Base-by-base conservation (phyloP, 2,329 filamentous ascomycete species). In the Pyrenochaeta sp. region DNA sequence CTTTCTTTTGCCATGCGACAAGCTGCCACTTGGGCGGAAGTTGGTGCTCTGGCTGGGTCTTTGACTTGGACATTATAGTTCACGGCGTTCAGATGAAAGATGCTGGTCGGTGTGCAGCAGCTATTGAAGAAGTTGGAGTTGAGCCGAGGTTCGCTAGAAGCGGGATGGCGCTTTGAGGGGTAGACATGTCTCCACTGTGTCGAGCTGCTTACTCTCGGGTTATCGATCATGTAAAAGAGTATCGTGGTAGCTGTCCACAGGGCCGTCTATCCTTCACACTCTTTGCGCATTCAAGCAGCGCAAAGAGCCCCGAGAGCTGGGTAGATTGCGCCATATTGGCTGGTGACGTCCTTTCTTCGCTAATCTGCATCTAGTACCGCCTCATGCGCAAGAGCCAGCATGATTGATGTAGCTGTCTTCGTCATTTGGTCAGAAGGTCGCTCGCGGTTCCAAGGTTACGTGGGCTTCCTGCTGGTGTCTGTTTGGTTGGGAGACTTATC, bases 1-100 rank as follows among this genome's bases (percentile, higher is more conserved):
- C 73, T 59, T 80, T 77, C 65, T 83, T 83, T 56, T 74, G 76
- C 54, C 65, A 68, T 15, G 80, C 72, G 9, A 82, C 76, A 9
- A 71, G 62, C 59, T 78, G 69, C 80, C 80, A 83, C 39, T 66
- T 70, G 42, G 59, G 56, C 3, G 65, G 60, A 1, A 43, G n/a
- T 30, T 56, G 56, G 3, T 62, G 37, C n/a, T 54, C 59, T 15
- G 61, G 7, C 7, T 51, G 50, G 3, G 54, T 36, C 30, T 52
- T 55, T 5, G 54, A n/a, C 48, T 61, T 55, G 2, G 59, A 55
- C 68, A 71, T 70, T 36, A 53, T 56, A 43, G 43, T 49, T 27
- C 24, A 13, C 19, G 34, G 27, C 5, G 30, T 52, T 39, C 45
- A 50, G 44, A 49, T 53, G 50, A 24, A 46, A 32, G 43, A 56